Base-by-base conservation (phyloP, 805 yeast species). In the Metschnikowia koreensis region DNA sequence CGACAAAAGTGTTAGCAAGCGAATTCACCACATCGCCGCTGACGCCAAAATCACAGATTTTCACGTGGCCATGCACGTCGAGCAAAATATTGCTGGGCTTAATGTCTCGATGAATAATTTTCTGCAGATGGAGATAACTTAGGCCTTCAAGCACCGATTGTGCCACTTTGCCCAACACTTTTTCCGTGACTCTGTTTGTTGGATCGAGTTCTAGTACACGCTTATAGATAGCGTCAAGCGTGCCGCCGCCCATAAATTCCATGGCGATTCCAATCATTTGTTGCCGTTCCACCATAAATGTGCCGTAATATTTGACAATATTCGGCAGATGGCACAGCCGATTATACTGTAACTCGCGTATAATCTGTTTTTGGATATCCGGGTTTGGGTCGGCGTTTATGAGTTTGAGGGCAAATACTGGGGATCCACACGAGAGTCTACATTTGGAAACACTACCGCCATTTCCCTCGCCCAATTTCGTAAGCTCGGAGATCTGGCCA, bases 11-110 rank as follows among this genome's bases (percentile, higher is more conserved):
- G 1, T 97, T 89, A 1, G 98, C 98, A 44, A 94, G 74, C 0
- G 97, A 90, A 67, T 94, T 87, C 33, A 93, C 97, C 16, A 94
- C 97, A 64, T 90, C 97, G 10, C 99, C 99, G 64, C 96, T 86
- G 28, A 94, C 99, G 17, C 99, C 99, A 73, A 94, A 94, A 71
- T 94, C 99, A 71, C 98, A 93, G 47, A 94, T 73, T 66, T 94
- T 94, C 47, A 93, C 92, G 63, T 87, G 85, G 2, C 99, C 99
- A 16, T 73, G 60, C 3, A 71, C 66, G 64, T 89, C 92, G 27
- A 94, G 69, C 51, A 94, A 69, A 50, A 94, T 92, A 65, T 94
- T 94, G 56, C 92, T 96, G 1, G 99, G 99, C 66, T 94, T 94
- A 59, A 94, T 92, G 68, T 94, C 99, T 57, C 99, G 78, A 68